Conservation (phyloP, 2,329 filamentous ascomycete genomes). For the Fonsecaea pedrosoi region DNA sequence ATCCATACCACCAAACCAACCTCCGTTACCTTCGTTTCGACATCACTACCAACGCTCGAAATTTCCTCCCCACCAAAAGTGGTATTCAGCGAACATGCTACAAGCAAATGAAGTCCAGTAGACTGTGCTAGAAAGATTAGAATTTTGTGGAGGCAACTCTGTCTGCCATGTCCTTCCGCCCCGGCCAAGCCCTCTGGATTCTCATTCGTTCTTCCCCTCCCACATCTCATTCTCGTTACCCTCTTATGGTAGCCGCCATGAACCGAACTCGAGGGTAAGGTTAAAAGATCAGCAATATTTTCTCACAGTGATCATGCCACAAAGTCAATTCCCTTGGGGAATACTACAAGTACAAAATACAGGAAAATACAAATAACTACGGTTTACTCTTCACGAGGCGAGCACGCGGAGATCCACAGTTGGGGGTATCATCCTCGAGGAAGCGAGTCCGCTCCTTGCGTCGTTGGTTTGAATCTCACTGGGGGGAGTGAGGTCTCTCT, state of each 20-base stretch:
- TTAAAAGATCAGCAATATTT: constrained; percentile 25
- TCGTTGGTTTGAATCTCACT: neutral
- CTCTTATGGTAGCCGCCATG: constrained; percentile 59
- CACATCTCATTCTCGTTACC: constrained; percentile 21
- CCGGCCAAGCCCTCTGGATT: constrained; percentile 25
- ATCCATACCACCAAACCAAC: constrained; percentile 8
- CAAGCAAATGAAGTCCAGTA: constrained; percentile 62
- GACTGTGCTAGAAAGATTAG: constrained; percentile 67
- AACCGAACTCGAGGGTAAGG: constrained; percentile 57
- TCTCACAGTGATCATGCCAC: constrained; percentile 13
- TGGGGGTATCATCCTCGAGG: neutral
- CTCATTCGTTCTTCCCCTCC: constrained; percentile 33
- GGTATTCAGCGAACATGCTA: constrained; percentile 2
- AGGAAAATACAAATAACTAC: constrained; percentile 55
- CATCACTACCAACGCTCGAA: constrained; percentile 21
- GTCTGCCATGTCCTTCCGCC: constrained; percentile 19
- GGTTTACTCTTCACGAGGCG: constrained; percentile 60
- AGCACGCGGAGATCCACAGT: constrained; percentile 52
- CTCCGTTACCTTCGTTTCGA: constrained; percentile 9
- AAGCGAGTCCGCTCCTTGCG: neutral
- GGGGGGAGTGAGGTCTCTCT: constrained; percentile 42
- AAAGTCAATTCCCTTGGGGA: constrained; percentile 40
- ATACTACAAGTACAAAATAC: constrained; percentile 59
- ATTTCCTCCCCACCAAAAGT: constrained; percentile 11
- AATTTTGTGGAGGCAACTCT: constrained; percentile 12